Conservation (phyloP, 495 filamentous ascomycete genomes). For the Talaromyces thailandensis region DNA sequence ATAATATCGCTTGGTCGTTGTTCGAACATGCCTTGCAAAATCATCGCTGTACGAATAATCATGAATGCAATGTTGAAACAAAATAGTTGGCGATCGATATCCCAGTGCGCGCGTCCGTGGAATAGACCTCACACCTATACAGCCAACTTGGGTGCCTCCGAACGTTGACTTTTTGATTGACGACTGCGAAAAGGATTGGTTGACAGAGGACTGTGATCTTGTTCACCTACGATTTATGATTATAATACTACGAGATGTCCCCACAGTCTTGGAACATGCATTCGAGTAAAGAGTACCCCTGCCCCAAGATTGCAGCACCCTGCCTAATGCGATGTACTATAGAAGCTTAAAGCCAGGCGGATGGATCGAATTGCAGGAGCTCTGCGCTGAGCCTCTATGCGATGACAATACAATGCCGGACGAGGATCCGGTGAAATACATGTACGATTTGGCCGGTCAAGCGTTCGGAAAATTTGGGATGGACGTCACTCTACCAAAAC, state of each 20-base stretch:
- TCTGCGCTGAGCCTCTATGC: conserved; percentile 1
- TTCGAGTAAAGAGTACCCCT: background rate
- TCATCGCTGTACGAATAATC: background rate
- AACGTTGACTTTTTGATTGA: conserved; percentile 26
- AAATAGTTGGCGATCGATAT: conserved; percentile 18
- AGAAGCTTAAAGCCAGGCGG: conserved; percentile 33
- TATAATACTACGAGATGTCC: conserved; percentile 28
- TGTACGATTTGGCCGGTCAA: background rate
- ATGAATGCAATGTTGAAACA: background rate
- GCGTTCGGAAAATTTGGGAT: conserved; percentile 3
- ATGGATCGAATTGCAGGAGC: conserved; percentile 44
- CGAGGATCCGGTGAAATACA: conserved; percentile 18
- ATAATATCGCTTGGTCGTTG: background rate
- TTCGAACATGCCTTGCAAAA: background rate
- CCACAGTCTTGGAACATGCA: background rate
- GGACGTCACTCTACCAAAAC: conserved; percentile 2
- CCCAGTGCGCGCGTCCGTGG: conserved; percentile 25
- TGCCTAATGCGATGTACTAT: conserved; percentile 9
- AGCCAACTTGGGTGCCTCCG: conserved; percentile 28
- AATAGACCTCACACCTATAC: conserved; percentile 44
- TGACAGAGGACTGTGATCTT: conserved; percentile 26
- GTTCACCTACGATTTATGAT: conserved; percentile 40
- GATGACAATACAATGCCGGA: conserved; percentile 10
- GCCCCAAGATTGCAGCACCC: background rate
- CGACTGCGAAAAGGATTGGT: conserved; percentile 24